These are phyloP conservation scores for Mycena vitilis DNA, from an alignment of 768 basidiomycete genomes.

Conservation along the genomic window DNA sequence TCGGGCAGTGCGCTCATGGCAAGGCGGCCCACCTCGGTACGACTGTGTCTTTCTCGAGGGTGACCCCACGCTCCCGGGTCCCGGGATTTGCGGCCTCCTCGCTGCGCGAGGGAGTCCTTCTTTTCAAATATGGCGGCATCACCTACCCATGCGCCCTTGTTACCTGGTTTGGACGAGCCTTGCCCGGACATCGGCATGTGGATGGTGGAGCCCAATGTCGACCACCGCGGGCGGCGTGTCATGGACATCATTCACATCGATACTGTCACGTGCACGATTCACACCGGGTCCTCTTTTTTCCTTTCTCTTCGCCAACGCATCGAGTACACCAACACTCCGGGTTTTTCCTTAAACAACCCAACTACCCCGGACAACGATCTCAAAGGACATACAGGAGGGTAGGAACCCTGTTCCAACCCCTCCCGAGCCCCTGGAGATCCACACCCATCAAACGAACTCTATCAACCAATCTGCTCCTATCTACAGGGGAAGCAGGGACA, in stretches of 20 bases:
- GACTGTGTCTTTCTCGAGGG: conserved; percentile 45
- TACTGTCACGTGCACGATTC: no score
- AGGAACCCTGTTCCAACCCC: no score
- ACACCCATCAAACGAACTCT: no score
- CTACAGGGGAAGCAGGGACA: no score
- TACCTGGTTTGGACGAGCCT: conserved; percentile 40
- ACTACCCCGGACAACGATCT: no score
- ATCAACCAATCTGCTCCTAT: no score
- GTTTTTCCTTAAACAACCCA: no score
- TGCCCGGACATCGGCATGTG: conserved; percentile 43
- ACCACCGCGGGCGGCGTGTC: conserved; percentile 14
- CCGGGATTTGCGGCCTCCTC: conserved; percentile 41
- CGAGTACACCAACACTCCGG: no score
- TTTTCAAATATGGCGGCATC: conserved; percentile 36
- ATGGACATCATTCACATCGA: conserved; percentile 34
- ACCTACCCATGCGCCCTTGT: conserved; percentile 44
- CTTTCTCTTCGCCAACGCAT: no score
- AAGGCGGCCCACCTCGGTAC: conserved; percentile 35
- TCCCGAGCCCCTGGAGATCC: no score
- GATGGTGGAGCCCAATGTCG: conserved; percentile 41
- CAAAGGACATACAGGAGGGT: no score
- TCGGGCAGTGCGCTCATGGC: conserved; percentile 37
- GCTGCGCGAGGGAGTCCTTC: conserved; percentile 31
- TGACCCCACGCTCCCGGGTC: conserved; percentile 26
- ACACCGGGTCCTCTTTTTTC: no score